These are phyloP conservation scores for Alternaria ethzedia DNA, from an alignment of 2,329 filamentous ascomycete species.

Conservation along the genomic window DNA sequence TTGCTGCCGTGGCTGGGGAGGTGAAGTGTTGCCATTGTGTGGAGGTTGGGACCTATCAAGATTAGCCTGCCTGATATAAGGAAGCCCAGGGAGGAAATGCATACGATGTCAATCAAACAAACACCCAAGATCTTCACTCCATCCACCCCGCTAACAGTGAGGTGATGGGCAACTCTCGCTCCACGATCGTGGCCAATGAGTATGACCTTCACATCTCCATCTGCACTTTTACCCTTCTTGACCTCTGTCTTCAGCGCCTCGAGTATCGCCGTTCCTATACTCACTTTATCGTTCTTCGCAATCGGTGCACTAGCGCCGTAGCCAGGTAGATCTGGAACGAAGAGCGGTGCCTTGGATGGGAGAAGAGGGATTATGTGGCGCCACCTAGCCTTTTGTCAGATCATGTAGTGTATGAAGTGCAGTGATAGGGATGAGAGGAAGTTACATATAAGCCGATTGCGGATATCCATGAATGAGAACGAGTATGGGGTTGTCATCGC, in stretches of 20 bases:
- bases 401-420: fast-evolving
- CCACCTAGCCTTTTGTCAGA: constrained; percentile 27
- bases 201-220: constrained; percentile 26
- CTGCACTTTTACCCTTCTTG: constrained; percentile 10
- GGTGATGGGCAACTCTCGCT: constrained; percentile 61
- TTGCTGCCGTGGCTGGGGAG: constrained; percentile 47
- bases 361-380: constrained; percentile 42
- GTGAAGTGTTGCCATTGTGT: constrained; percentile 59
- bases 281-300: constrained; percentile 36
- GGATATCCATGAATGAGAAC: constrained; percentile 45
- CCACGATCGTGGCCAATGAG: constrained; percentile 65
- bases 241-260: constrained; percentile 33
- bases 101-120: constrained; percentile 42
- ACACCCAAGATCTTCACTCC: constrained; percentile 49
- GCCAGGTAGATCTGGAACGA: constrained; percentile 41
- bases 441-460: constrained; percentile 37
- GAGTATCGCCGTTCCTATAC: constrained; percentile 32
- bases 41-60: constrained; percentile 58
- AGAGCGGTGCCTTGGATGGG: constrained; percentile 33
- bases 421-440: background rate
- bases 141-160: constrained; percentile 56
- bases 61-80: too few relatives aligned
- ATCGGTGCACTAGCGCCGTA: constrained; percentile 39
- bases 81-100: too few relatives aligned
- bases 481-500: constrained; percentile 37